Base-by-base conservation (phyloP, 2,329 filamentous ascomycete species). In the Cordyceps militaris region DNA sequence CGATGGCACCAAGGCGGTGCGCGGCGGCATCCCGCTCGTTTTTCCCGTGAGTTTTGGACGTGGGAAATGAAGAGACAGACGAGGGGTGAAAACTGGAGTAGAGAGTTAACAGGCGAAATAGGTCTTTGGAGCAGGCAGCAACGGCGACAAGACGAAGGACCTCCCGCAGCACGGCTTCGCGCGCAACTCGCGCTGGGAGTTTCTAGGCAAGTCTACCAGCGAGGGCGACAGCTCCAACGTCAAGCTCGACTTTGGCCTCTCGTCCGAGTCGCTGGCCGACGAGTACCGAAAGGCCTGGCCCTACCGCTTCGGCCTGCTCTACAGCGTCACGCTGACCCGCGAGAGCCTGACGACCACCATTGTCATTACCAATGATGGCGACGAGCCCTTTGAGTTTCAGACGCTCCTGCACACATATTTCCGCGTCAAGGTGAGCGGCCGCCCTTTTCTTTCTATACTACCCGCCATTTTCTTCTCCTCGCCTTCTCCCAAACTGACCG, bases 81-180 rank as follows among this genome's bases (percentile, higher is more conserved):
- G n/a, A n/a, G n/a, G n/a, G n/a, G n/a, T n/a, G n/a, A n/a, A n/a
- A n/a, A n/a, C n/a, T n/a, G n/a, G n/a, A n/a, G n/a, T n/a, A n/a
- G n/a, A n/a, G n/a, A n/a, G n/a, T n/a, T n/a, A n/a, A n/a, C n/a
- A n/a, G n/a, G n/a, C n/a, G n/a, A n/a, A n/a, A n/a, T 23, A 91
- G 91, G 85, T 92, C 70, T 99, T 99, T 70, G 94, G 94, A 30
- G 88, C 87, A 42, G 84, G 88, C 13, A 86, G 89, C 54, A 79
- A 86, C 63, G 86, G 92, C 71, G 84, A 87, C 63, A 80, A 88
- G n/a, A 94, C 91, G 28, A 83, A 84, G 53, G 77, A 83, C 63
- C 87, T 99, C 26, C 87, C 92, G 3, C 92, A 97, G 75, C 94
- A 97, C 76, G 94, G 94, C 64, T 96, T 99, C 73, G 94, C 93